Base-by-base conservation (phyloP, 257 asterid species). In the Cruciata laevipes region DNA sequence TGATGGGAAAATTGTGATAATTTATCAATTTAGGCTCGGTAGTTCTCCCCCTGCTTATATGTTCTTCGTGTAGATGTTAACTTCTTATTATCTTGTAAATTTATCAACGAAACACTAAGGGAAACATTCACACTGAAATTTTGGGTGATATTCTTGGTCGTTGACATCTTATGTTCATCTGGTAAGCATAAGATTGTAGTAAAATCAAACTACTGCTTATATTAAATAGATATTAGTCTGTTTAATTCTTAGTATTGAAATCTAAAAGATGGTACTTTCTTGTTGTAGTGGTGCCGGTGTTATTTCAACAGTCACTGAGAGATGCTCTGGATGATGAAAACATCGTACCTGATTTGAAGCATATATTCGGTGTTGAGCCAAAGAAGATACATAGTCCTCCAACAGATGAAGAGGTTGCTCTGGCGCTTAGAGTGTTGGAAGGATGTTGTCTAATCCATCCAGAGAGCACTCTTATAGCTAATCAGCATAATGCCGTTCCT, bases 401-500 rank as follows among this genome's bases (percentile, higher is more conserved):
- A 10, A 90, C 90, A 30, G 99, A 93, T 80, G 86, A 87, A 70
- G 99, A 93, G 81, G 95, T 86, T 60, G 88, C 95, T 67, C 85
- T 93, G 71, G 99, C 99, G 10, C 85, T 93, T 47, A 80, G 97
- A 82, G 96, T 93, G 77, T 84, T 93, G 73, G 99, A 93, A 83
- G 99, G 97, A 23, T 88, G 99, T 56, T 90, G 96, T 73, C 90
- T 93, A 63, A 87, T 92, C 63, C 99, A 93, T 67, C 71, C 71
- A 6, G 89, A 83, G 80, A 88, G 97, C 74, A 85, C 89, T 67
- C 69, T 78, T 71, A 76, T 89, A 78, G 97, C 96, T 56, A 96
- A 92, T 83, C 82, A 81, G 62, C 88, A 89, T 81, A 87, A 83
- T 75, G 97, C 70, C 93, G 17, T 56, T 56, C 31, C 61, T 8